A percentile compares a stretch with the other conserved stretches of the same genome.
Conservation (phyloP, 2,329 filamentous ascomycete genomes). For the Ascochyta clinopodiicola region DNA sequence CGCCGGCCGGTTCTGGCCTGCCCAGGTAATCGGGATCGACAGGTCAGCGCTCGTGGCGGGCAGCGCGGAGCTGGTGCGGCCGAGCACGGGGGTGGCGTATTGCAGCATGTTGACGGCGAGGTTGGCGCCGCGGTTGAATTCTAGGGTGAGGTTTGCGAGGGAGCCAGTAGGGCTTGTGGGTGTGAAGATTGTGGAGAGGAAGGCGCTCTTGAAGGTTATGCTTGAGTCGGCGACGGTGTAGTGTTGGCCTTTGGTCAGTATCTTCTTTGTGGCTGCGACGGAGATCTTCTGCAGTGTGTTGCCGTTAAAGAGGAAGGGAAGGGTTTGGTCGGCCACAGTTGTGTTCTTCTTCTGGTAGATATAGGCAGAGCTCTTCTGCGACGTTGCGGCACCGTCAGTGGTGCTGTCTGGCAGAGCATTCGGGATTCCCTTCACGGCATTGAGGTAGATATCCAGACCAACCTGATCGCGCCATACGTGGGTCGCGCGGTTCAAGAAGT, state of each 20-base stretch:
- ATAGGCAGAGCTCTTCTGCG: slow-evolving; percentile 60
- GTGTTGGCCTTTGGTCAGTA: slow-evolving; percentile 51
- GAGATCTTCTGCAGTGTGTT: slow-evolving; percentile 56
- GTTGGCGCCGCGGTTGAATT: slow-evolving; percentile 60
- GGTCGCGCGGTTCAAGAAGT: slow-evolving; percentile 60
- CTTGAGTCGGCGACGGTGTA: slow-evolving; percentile 55
- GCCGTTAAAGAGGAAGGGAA: slow-evolving; percentile 62
- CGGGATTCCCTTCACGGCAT: slow-evolving; percentile 51
- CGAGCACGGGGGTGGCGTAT: slow-evolving; percentile 57
- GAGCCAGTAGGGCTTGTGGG: slow-evolving; percentile 53
- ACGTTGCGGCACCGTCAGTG: slow-evolving; percentile 53
- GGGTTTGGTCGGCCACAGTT: slow-evolving; percentile 50
- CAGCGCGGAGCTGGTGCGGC: slow-evolving; percentile 1
- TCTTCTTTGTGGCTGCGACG: slow-evolving; percentile 43
- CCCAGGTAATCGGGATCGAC: slow-evolving; percentile 60
- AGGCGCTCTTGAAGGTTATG: slow-evolving; percentile 57
- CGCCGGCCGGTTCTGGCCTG: slow-evolving; percentile 58
- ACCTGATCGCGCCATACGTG: slow-evolving; percentile 60
- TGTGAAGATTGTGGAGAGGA: slow-evolving; percentile 56
- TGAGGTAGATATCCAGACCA: slow-evolving; percentile 56
- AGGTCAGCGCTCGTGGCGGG: slow-evolving; percentile 50
- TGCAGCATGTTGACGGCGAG: slow-evolving; percentile 59
- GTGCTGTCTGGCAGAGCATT: slow-evolving; percentile 63
- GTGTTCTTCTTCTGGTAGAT: slow-evolving; percentile 61
- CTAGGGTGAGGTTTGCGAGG: slow-evolving; percentile 59